phyloP scores from a whole-genome alignment of 345 rosid species.

The Hibiscus mutabilis region DNA sequence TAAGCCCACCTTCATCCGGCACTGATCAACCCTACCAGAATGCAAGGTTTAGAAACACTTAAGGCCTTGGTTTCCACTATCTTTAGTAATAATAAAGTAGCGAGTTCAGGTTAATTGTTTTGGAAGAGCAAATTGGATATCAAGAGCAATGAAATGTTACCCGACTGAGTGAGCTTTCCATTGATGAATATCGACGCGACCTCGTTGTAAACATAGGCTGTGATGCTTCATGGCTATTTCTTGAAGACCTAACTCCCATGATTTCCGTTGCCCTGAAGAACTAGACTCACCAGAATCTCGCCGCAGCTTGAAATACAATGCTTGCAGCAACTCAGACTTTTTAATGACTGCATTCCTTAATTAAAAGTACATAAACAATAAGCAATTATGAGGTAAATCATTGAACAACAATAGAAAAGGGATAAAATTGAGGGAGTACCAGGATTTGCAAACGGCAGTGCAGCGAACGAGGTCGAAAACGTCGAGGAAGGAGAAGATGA shows the following conservation, averaged over 20 bases:
- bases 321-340: slow-evolving; percentile 48
- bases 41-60: slow-evolving; percentile 14
- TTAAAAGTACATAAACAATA: slow-evolving; percentile 1
- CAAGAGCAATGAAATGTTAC: slow-evolving; percentile 24
- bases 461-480: slow-evolving; percentile 74
- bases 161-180: slow-evolving; percentile 77
- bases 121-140: neutral
- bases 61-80: neutral
- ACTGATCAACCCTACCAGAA: slow-evolving; percentile 59
- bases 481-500: slow-evolving; percentile 65
- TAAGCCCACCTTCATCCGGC: slow-evolving; percentile 78
- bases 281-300: slow-evolving; percentile 14
- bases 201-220: slow-evolving; percentile 35
- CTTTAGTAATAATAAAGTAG: neutral
- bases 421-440: slow-evolving; percentile 30
- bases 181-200: slow-evolving; percentile 48
- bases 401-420: neutral
- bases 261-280: slow-evolving; percentile 22
- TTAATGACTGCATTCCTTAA: slow-evolving; percentile 49
- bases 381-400: neutral
- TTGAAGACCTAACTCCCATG: slow-evolving; percentile 35
- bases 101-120: neutral
- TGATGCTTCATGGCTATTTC: slow-evolving; percentile 66
- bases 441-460: slow-evolving; percentile 68
- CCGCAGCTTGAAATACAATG: slow-evolving; percentile 38